Evolutionary conservation across 2,329 filamentous ascomycete species (phyloP), one percentile per base, ranked within the genome.

Genomic region (Aspergillus versicolor): DNA sequence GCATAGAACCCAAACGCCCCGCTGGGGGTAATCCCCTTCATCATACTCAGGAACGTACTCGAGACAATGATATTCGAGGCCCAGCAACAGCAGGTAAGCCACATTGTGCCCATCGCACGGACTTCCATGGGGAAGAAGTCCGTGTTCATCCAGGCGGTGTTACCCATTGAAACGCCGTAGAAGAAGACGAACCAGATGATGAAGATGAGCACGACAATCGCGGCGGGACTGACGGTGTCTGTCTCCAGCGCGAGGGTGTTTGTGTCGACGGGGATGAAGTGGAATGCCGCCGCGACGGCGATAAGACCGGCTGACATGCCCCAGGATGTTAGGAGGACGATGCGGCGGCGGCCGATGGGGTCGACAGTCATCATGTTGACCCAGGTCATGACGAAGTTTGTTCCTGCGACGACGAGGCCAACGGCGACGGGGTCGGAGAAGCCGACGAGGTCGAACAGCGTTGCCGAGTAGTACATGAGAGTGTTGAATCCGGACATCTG

Each of bases 1-100:
- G 79, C 77, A 54, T 82, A 83, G 66, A 83, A 82, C 5, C 79
- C 79, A 58, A 82, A 83, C 0, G 80, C 76, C 1, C 81, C 80
- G 2, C 73, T 77, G 0, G 79, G 79, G 0, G 80, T 82, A 52
- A 75, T 78, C 13, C 67, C 68, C 59, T 82, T 74, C 74, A 82
- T 82, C 74, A 75, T 75, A 27, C 75, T 78, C 12, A 82, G 64
- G 68, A 82, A 82, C 0, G 79, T 81, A 3, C 77, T 80, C 6
- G 78, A 70, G 44, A 82, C 75, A 53, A 82, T 80, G 57, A 82
- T 75, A 63, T 82, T 81, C 53, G 67, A 73, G 12, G 73, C 75
- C 79, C 77, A 79, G 65, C 71, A 76, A 5, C 74, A 77, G 61
- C 78, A 75, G 3, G 79, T 81, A 44, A 79, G 70, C 72, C 79